Conservation (phyloP, 192 early-diverging fungal species). For the Coemansia sp. region DNA sequence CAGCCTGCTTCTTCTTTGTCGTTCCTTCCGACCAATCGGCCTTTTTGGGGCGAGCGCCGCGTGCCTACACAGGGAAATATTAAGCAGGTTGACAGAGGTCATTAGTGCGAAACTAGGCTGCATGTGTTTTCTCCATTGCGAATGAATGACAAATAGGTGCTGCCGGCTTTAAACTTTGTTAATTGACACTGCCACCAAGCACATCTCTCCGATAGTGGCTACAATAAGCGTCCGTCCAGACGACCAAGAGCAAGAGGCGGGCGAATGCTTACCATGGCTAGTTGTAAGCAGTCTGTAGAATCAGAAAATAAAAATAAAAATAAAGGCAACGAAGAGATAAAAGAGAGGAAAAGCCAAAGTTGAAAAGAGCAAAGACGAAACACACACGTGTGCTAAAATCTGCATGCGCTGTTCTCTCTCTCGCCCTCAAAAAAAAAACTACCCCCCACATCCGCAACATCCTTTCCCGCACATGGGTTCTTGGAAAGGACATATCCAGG, state of each 20-base stretch:
- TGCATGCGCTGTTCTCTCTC: not conserved
- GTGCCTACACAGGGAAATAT: slow-evolving; percentile 24
- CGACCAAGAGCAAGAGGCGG: not conserved
- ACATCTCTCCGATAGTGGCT: not conserved
- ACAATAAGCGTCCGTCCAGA: not conserved
- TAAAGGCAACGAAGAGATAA: not conserved
- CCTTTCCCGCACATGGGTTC: not conserved
- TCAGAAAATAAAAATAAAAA: slow-evolving; percentile 11
- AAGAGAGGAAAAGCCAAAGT: slow-evolving; percentile 1
- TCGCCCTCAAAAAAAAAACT: not conserved
- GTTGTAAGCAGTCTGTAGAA: slow-evolving; percentile 8
- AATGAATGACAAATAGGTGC: not conserved
- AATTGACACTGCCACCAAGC: not conserved
- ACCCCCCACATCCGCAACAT: not conserved
- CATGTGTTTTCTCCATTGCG: not conserved
- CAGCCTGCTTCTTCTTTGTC: slow-evolving; percentile 74
- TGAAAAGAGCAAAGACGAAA: not conserved
- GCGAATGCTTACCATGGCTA: slow-evolving; percentile 25
- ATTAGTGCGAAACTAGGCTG: not conserved
- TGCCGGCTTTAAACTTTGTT: not conserved
- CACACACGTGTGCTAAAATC: not conserved
- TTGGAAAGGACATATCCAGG: not conserved
- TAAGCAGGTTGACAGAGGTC: not conserved
- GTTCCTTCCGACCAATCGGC: slow-evolving; percentile 74
- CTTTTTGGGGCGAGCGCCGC: slow-evolving; percentile 50